Conservation (phyloP, 1,139 yeast genomes). For the Yamadazyma buinensis region DNA sequence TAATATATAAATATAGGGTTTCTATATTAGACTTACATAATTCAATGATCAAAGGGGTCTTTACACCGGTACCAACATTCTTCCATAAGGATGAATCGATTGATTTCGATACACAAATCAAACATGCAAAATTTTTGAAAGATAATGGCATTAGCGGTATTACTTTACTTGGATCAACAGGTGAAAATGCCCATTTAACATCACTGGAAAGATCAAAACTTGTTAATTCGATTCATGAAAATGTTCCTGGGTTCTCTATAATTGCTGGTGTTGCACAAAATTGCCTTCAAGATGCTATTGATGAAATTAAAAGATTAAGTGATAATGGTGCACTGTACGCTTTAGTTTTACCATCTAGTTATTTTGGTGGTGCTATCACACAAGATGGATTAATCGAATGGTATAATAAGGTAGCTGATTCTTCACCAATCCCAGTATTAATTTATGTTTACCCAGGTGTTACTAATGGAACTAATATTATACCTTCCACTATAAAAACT, state of each 20-base stretch:
- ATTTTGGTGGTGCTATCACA: slow-evolving; percentile 38
- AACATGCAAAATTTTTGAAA: slow-evolving; percentile 31
- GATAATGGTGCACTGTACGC: slow-evolving; percentile 43
- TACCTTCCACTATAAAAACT: slow-evolving; percentile 25
- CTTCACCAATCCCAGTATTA: slow-evolving; percentile 40
- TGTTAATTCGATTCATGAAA: slow-evolving; percentile 28
- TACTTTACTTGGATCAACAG: slow-evolving; percentile 37
- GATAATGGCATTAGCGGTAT: slow-evolving; percentile 30
- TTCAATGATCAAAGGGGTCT: slow-evolving; percentile 19
- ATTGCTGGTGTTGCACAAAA: slow-evolving; percentile 45
- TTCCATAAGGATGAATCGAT: slow-evolving; percentile 28
- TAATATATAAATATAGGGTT: too few species aligned
- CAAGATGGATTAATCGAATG: slow-evolving; percentile 43
- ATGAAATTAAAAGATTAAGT: slow-evolving; percentile 31
- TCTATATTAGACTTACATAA: too few species aligned
- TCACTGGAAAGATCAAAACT: slow-evolving; percentile 35
- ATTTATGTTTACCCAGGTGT: slow-evolving; percentile 52
- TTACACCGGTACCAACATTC: slow-evolving; percentile 39
- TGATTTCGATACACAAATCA: slow-evolving; percentile 29
- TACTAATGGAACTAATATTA: slow-evolving; percentile 30
- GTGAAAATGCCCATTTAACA: slow-evolving; percentile 46
- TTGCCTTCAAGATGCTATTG: slow-evolving; percentile 36
- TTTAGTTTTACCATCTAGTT: slow-evolving; percentile 43
- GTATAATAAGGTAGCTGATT: slow-evolving; percentile 42
- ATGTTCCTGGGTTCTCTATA: slow-evolving; percentile 35